Evolutionary conservation across 306 rosid genomes (phyloP).

Genomic region (Glycine soja): DNA sequence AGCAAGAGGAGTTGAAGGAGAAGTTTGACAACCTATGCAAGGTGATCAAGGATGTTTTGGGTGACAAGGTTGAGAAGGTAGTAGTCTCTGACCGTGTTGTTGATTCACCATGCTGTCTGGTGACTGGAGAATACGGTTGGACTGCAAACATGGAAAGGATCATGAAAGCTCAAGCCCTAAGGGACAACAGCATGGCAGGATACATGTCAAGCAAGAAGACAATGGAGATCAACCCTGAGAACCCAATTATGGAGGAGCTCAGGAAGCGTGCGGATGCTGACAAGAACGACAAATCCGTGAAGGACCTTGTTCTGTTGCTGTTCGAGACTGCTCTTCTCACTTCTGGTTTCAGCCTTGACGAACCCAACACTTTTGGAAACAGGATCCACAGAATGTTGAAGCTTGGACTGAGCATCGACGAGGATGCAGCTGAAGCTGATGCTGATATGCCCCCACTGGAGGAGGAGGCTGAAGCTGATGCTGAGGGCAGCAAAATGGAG

Average conservation of each 20-base stretch:
- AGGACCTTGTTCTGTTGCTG: constrained; percentile 81
- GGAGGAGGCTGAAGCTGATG: constrained; percentile 71
- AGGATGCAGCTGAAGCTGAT: constrained; percentile 69
- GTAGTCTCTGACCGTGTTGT: constrained; percentile 86
- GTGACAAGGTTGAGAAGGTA: constrained; percentile 82
- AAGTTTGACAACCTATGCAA: constrained; percentile 81
- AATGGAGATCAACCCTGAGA: constrained; percentile 90
- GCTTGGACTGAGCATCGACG: constrained; percentile 87
- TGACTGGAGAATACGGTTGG: constrained; percentile 91
- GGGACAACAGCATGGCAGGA: constrained; percentile 90
- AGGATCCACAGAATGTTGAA: constrained; percentile 92
- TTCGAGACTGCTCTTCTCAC: constrained; percentile 88
- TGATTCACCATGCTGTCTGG: constrained; percentile 89
- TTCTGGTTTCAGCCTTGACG: constrained; percentile 90
- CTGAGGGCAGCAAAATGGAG: constrained; percentile 76
- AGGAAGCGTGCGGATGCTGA: constrained; percentile 80
- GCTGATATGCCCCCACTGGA: constrained; percentile 87
- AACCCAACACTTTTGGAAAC: constrained; percentile 91
- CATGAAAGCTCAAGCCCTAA: constrained; percentile 89
- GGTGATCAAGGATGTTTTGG: constrained; percentile 87
- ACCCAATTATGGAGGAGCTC: constrained; percentile 89
- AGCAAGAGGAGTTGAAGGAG: constrained; percentile 64
- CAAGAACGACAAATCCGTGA: constrained; percentile 85
- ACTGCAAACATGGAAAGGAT: constrained; percentile 92
- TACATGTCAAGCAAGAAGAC: constrained; percentile 96